Evolutionary conservation across 352 stramenopile species (phyloP).

Genomic region (Phytophthora macrochlamydospora): DNA sequence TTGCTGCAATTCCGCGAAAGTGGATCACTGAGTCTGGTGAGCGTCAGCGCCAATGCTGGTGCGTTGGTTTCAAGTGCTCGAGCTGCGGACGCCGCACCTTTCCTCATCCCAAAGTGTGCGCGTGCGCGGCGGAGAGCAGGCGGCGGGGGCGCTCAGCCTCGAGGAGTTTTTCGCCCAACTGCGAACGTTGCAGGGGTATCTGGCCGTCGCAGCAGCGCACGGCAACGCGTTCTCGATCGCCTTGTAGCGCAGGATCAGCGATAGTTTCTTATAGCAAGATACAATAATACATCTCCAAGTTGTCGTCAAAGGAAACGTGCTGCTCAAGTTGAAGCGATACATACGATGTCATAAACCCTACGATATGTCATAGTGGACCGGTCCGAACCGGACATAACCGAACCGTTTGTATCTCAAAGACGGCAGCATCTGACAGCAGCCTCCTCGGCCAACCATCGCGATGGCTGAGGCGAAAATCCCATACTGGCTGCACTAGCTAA

Average conservation of each 20-base stretch:
- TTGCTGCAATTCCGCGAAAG: conserved; percentile 33
- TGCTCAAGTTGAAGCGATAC: too few species aligned
- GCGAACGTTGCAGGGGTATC: conserved; percentile 54
- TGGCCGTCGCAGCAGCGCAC: conserved; percentile 39
- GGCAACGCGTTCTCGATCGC: conserved; percentile 42
- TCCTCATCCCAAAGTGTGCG: conserved; percentile 53
- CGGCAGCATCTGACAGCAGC: not conserved
- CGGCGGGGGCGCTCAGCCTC: conserved; percentile 31
- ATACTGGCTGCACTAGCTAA: conserved; percentile 57
- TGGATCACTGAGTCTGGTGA: conserved; percentile 51
- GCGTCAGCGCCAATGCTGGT: conserved; percentile 32
- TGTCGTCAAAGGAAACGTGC: not conserved
- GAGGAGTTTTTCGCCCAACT: conserved; percentile 71
- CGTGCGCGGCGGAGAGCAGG: conserved; percentile 21
- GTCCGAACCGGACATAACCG: conserved; percentile 16
- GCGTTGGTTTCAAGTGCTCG: conserved; percentile 41
- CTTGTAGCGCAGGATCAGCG: not conserved
- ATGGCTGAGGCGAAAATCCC: conserved; percentile 44
- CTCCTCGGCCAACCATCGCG: conserved; percentile 27
- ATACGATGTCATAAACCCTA: not conserved
- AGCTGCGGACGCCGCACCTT: conserved; percentile 35
- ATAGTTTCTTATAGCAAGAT: not conserved
- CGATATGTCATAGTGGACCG: conserved; percentile 2
- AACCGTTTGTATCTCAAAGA: not conserved
- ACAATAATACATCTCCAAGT: not conserved